These are phyloP conservation scores for Aspergillus bertholletiae DNA, from an alignment of 495 filamentous ascomycete genomes.

Conservation along the genomic window DNA sequence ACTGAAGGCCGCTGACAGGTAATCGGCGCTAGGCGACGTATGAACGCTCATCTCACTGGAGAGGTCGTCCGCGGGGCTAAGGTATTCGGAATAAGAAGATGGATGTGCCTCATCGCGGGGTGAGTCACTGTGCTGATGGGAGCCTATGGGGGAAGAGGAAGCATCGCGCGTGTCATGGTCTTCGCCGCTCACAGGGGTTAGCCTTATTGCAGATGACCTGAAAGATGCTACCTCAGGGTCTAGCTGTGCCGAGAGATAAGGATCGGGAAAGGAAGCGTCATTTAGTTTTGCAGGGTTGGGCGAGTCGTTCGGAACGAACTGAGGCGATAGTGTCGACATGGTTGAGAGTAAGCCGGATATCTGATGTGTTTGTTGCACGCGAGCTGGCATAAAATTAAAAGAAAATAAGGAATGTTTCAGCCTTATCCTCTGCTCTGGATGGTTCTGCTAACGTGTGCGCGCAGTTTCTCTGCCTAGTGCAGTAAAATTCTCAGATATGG, in stretches of 20 bases:
- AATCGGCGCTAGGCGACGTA: constrained; percentile 16
- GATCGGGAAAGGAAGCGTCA: constrained; percentile 20
- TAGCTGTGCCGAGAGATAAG: constrained; percentile 37
- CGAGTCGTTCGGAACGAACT: constrained; percentile 21
- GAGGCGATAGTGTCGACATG: constrained; percentile 28
- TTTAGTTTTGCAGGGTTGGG: constrained; percentile 13
- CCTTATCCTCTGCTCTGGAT: neutral
- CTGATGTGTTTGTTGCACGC: neutral
- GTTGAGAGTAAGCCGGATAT: neutral
- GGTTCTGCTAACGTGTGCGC: neutral
- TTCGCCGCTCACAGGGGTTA: constrained; percentile 24
- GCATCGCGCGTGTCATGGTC: constrained; percentile 18
- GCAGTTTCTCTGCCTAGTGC: neutral
- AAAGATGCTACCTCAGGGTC: constrained; percentile 41
- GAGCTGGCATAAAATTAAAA: neutral
- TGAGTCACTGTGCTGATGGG: constrained; percentile 1
- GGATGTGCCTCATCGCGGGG: constrained; percentile 7
- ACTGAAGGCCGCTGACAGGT: constrained; percentile 3
- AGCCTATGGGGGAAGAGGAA: constrained; percentile 9
- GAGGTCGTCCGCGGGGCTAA: constrained; percentile 19
- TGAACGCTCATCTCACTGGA: constrained; percentile 19
- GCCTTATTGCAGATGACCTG: constrained; percentile 30
- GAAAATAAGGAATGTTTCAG: neutral
- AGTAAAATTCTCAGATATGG: neutral
- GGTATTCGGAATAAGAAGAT: constrained; percentile 17